These are phyloP conservation scores for Dispira simplex DNA, from an alignment of 192 early-diverging fungal genomes.

Conservation along the genomic window DNA sequence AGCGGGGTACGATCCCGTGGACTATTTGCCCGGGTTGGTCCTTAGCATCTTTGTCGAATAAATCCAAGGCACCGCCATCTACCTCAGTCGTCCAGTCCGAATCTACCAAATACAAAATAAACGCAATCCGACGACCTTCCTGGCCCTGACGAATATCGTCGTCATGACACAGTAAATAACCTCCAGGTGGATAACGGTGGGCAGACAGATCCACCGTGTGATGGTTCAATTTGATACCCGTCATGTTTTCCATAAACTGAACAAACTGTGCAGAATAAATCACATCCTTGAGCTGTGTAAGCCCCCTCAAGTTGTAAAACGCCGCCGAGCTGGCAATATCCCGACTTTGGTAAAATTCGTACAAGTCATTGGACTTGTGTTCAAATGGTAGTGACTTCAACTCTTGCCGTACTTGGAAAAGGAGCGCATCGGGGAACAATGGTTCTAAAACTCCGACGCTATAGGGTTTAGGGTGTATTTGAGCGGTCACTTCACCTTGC, in stretches of 20 bases:
- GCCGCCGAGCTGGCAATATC: slow-evolving; percentile 27
- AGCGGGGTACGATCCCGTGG: slow-evolving; percentile 28
- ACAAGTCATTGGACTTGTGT: slow-evolving; percentile 42
- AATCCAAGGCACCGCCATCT: slow-evolving; percentile 44
- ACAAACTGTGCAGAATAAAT: slow-evolving; percentile 45
- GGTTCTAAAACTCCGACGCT: neutral
- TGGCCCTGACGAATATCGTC: slow-evolving; percentile 52
- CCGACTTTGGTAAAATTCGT: slow-evolving; percentile 50
- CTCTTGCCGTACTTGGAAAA: slow-evolving; percentile 2
- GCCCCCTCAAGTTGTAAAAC: slow-evolving; percentile 17
- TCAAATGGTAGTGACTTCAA: neutral
- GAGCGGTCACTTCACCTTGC: no score
- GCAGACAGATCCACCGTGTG: slow-evolving; percentile 46
- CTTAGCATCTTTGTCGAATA: slow-evolving; percentile 34
- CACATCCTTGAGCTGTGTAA: slow-evolving; percentile 34
- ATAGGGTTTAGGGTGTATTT: no score
- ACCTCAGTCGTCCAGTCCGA: slow-evolving; percentile 37
- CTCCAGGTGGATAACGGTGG: slow-evolving; percentile 41
- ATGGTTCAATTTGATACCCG: slow-evolving; percentile 41
- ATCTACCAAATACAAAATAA: slow-evolving; percentile 56
- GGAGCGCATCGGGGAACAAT: slow-evolving; percentile 1
- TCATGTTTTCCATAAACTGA: slow-evolving; percentile 36
- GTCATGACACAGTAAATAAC: slow-evolving; percentile 55
- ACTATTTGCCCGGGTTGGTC: slow-evolving; percentile 30
- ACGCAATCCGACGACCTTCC: slow-evolving; percentile 41